Evolutionary conservation across 768 basidiomycete species (phyloP).

Genomic region (Termitomyces sp.): DNA sequence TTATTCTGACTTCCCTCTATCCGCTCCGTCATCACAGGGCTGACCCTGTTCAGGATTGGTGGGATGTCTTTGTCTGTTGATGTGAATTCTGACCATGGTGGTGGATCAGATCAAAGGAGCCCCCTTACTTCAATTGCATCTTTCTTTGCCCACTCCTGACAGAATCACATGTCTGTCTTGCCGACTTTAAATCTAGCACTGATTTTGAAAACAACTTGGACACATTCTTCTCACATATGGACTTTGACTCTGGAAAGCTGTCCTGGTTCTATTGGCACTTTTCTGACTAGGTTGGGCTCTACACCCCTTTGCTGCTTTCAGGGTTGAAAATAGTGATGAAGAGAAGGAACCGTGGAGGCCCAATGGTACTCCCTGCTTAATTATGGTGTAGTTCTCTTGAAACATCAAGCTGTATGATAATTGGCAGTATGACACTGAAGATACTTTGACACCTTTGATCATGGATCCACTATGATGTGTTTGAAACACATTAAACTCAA

Average conservation of each 20-base stretch:
- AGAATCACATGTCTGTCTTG: neutral
- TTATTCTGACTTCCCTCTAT: no score
- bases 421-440: neutral
- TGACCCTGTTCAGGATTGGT: no score
- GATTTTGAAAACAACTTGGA: neutral
- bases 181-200: neutral
- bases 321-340: neutral
- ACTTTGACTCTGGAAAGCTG: neutral
- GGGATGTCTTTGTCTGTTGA: no score
- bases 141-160: neutral
- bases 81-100: no score
- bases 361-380: neutral
- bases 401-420: neutral
- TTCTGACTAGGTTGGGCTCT: neutral
- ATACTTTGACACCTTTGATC: neutral
- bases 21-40: no score
- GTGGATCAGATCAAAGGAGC: no score
- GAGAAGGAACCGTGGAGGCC: neutral
- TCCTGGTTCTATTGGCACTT: neutral
- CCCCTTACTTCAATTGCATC: no score
- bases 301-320: neutral
- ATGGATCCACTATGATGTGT: neutral
- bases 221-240: neutral
- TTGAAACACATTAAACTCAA: neutral
- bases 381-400: neutral